Evolutionary conservation across 768 basidiomycete species (phyloP), one percentile per base, ranked within the genome.

Genomic region (Suillus hirtellus): DNA sequence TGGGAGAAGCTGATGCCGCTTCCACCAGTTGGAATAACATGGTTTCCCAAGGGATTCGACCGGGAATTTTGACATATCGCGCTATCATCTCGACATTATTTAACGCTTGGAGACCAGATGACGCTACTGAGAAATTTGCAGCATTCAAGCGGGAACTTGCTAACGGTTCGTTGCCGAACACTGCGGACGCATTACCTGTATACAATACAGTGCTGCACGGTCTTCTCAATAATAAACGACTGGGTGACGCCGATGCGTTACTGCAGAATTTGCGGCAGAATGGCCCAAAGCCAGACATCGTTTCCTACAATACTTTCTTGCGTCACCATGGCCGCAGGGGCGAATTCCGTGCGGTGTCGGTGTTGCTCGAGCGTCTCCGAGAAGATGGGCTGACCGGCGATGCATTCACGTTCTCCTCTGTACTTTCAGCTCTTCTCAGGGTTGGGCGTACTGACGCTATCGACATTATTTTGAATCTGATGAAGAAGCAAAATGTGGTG

Each of bases 261-360:
- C 70, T 88, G 46, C 67, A 77, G 43, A 70, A 67, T 58, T 82
- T 89, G 81, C 75, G 78, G 52, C 75, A 46, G 46, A 66, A 70
- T 7, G 89, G 89, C 1, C 88, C 89, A 8, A 77, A 79, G 34
- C 89, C 89, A 12, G 90, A 94, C 69, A 77, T 92, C 34, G 78
- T 89, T 54, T 87, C 93, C 1, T 90, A 89, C 79, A 98, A 97
- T 77, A 92, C 86, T 2, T 80, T 97, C 68, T 77, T 99, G 59
- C 80, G 81, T 14, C 86, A 89, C 68, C 85, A 90, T 69, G 83
- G 83, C 15, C 82, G 85, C 43, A 83, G 79, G 56, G 80, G 81
- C 35, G 85, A 95, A 72, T 82, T 93, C 69, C 81, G 84, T 60
- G 78, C 77, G 2, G 79, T 96, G 64, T 84, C 86, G 3, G 66